phyloP scores from a whole-genome alignment of 805 yeast species.

The Wickerhamomyces strasburgensis region DNA sequence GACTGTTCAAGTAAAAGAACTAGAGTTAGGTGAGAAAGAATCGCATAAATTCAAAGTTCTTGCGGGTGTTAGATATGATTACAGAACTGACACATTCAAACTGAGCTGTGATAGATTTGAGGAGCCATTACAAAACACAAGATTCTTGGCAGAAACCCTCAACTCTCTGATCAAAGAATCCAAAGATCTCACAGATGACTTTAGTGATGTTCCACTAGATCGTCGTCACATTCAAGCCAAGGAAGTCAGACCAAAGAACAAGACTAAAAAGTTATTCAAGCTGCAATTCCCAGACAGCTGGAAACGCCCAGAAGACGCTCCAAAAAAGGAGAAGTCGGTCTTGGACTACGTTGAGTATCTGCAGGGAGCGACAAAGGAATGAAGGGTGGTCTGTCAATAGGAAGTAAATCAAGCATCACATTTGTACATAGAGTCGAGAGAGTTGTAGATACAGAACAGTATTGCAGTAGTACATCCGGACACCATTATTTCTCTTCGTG shows the following conservation, averaged over 20 bases:
- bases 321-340: conserved; percentile 33
- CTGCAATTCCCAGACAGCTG: conserved; percentile 72
- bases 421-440: no score
- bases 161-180: conserved; percentile 59
- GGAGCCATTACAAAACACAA: conserved; percentile 84
- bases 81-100: conserved; percentile 50
- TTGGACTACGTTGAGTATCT: conserved; percentile 16
- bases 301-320: conserved; percentile 72
- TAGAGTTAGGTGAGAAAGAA: conserved; percentile 47
- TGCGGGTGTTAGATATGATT: conserved; percentile 74
- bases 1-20: conserved; percentile 45
- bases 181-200: conserved; percentile 56
- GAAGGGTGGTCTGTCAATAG: no score
- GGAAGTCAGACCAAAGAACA: conserved; percentile 32
- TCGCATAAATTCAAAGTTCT: conserved; percentile 73
- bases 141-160: conserved; percentile 60
- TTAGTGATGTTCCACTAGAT: conserved; percentile 78
- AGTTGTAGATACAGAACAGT: no score
- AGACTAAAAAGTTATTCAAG: conserved; percentile 31
- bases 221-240: conserved; percentile 58
- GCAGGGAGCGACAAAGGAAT: no score
- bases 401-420: no score
- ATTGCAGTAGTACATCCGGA: no score
- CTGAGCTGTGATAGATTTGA: conserved; percentile 61
- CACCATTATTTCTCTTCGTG: conserved; percentile 9